Conservation (phyloP, 2,329 filamentous ascomycete genomes). For the Amauroascus niger region DNA sequence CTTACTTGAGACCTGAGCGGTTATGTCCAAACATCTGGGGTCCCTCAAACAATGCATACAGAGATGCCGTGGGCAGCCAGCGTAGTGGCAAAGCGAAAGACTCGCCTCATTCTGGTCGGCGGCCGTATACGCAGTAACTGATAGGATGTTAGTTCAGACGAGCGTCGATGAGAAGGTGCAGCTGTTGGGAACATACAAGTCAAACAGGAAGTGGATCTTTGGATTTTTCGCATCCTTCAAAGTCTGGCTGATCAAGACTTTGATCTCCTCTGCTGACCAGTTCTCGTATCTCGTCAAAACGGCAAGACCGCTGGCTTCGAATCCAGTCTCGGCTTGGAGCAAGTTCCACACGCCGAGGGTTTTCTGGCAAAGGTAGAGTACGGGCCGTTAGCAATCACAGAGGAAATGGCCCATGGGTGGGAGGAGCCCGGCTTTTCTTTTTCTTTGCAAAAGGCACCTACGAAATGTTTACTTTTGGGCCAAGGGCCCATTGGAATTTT, state of each 20-base stretch:
- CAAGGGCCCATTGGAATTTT: constrained; percentile 23
- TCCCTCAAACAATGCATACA: too few relatives aligned
- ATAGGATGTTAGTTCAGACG: background rate
- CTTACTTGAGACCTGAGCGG: too few relatives aligned
- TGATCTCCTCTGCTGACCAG: constrained; percentile 25
- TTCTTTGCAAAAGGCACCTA: background rate
- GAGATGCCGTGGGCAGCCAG: too few relatives aligned
- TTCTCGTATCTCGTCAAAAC: constrained; percentile 21
- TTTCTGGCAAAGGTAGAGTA: constrained; percentile 17
- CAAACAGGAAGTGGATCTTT: constrained; percentile 25
- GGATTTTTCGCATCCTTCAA: constrained; percentile 27
- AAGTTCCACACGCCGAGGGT: constrained; percentile 21
- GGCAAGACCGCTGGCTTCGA: constrained; percentile 25
- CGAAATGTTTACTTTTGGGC: constrained; percentile 19
- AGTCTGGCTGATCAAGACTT: constrained; percentile 25
- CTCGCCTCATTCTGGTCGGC: background rate
- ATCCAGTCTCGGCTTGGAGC: constrained; percentile 20
- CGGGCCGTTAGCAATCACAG: background rate
- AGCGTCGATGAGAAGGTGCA: background rate
- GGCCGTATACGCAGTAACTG: constrained; percentile 1
- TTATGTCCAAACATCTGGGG: too few relatives aligned
- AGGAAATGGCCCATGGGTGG: background rate
- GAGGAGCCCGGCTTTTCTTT: background rate
- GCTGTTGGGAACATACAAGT: constrained; percentile 19
- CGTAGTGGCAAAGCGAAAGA: too few relatives aligned